A percentile compares a stretch with the other conserved stretches of the same genome.
Conservation (phyloP, 495 filamentous ascomycete species). For the Hypoxylon rickii region DNA sequence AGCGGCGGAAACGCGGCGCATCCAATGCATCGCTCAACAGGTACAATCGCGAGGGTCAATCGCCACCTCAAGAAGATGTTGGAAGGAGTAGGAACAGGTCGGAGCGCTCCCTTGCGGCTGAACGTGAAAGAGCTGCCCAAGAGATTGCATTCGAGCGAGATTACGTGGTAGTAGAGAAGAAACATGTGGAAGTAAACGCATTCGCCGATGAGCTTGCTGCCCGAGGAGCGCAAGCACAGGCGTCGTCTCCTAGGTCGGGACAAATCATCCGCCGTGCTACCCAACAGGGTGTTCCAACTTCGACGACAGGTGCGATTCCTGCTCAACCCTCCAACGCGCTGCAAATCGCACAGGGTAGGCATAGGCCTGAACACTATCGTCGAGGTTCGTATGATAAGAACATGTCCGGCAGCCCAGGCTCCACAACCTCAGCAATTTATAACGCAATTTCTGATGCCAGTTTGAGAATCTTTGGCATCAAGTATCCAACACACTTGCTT, state of each 20-base stretch:
- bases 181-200: conserved; percentile 92
- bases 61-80: conserved; percentile 17
- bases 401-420: conserved; percentile 74
- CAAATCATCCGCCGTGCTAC: conserved; percentile 58
- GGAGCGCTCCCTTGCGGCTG: conserved; percentile 55
- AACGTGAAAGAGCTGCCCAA: conserved; percentile 76
- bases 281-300: conserved; percentile 66
- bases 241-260: conserved; percentile 49
- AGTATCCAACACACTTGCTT: conserved; percentile 67
- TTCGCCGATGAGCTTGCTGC: conserved; percentile 93
- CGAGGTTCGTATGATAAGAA: conserved; percentile 77
- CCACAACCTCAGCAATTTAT: conserved; percentile 84
- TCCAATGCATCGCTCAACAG: conserved; percentile 44
- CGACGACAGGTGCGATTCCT: conserved; percentile 62
- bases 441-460: conserved; percentile 95
- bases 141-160: conserved; percentile 89
- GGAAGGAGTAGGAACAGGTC: conserved; percentile 31
- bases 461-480: conserved; percentile 77
- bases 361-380: conserved; percentile 66
- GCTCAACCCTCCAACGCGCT: conserved; percentile 63
- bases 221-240: conserved; percentile 65
- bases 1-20: conserved; percentile 38
- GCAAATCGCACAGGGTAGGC: conserved; percentile 64
- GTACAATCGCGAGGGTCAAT: conserved; percentile 24
- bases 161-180: conserved; percentile 95